These are phyloP conservation scores for Neckera pumila DNA, from an alignment of 225 moss, liverwort and hornwort species.

Conservation along the genomic window DNA sequence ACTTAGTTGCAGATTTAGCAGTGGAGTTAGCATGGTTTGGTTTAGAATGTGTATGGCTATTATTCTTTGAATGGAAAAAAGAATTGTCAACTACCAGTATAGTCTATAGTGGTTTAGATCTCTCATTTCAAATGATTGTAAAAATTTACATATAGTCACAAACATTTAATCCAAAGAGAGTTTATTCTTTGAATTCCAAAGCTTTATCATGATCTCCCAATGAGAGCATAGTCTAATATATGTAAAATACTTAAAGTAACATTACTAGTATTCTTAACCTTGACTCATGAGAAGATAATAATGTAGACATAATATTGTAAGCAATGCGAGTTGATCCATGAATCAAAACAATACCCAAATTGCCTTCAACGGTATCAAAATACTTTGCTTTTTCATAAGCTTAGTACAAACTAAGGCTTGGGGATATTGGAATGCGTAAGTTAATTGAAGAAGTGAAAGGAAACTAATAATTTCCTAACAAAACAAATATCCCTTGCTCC, in stretches of 20 bases:
- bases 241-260: neutral
- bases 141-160: too few relatives aligned
- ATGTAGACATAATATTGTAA: neutral
- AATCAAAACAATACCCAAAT: neutral
- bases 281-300: neutral
- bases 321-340: neutral
- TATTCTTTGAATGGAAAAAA: neutral
- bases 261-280: accelerated
- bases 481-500: too few relatives aligned
- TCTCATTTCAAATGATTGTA: neutral
- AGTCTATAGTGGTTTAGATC: neutral
- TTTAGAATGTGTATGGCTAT: too few relatives aligned
- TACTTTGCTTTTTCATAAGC: neutral
- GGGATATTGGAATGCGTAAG: accelerated
- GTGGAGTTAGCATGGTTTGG: neutral
- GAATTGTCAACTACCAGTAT: too few relatives aligned
- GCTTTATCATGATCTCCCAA: neutral
- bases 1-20: accelerated
- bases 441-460: neutral
- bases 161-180: neutral
- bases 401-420: too few relatives aligned
- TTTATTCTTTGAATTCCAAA: neutral
- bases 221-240: too few relatives aligned
- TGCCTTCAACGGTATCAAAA: neutral
- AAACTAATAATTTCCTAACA: neutral